phyloP scores from a whole-genome alignment of 495 filamentous ascomycete species.

The Lentithecium fluviatile region DNA sequence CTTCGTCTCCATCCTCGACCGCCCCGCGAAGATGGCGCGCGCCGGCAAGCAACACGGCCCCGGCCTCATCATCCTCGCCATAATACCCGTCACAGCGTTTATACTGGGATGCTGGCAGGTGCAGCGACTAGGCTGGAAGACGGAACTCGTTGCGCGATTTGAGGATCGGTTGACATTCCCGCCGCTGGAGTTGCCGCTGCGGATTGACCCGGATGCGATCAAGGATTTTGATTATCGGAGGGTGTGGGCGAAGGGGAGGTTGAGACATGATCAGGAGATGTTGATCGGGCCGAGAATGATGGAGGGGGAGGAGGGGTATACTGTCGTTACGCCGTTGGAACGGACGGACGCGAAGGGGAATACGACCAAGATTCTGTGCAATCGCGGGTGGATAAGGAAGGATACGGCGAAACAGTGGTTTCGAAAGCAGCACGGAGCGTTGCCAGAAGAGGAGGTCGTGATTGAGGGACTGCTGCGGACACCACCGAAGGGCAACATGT shows the following conservation, averaged over 20 bases:
- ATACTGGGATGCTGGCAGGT: slow-evolving; percentile 92
- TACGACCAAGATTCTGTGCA: slow-evolving; percentile 61
- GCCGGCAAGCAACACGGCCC: slow-evolving; percentile 71
- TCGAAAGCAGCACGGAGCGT: slow-evolving; percentile 52
- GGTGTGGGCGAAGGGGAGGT: slow-evolving; percentile 70
- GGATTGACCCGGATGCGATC: slow-evolving; percentile 75
- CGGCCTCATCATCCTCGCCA: slow-evolving; percentile 76
- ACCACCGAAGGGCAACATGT: slow-evolving; percentile 96
- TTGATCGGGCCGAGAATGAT: slow-evolving; percentile 84
- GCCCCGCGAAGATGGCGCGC: slow-evolving; percentile 74
- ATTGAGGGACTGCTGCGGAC: slow-evolving; percentile 82
- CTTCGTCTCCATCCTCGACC: slow-evolving; percentile 82
- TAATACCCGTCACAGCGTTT: slow-evolving; percentile 91
- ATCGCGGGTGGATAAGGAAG: slow-evolving; percentile 86
- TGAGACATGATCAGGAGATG: slow-evolving; percentile 92
- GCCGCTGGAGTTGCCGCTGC: slow-evolving; percentile 83
- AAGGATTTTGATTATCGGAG: slow-evolving; percentile 89
- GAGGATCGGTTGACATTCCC: slow-evolving; percentile 83
- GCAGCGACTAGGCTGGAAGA: slow-evolving; percentile 90
- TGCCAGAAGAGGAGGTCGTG: slow-evolving; percentile 66
- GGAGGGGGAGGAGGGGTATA: slow-evolving; percentile 85
- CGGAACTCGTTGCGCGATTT: slow-evolving; percentile 79
- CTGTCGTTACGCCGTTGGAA: slow-evolving; percentile 89
- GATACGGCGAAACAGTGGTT: slow-evolving; percentile 62
- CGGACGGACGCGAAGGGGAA: slow-evolving; percentile 54